Conservation (phyloP, 306 rosid species). For the Benincasa hispida region DNA sequence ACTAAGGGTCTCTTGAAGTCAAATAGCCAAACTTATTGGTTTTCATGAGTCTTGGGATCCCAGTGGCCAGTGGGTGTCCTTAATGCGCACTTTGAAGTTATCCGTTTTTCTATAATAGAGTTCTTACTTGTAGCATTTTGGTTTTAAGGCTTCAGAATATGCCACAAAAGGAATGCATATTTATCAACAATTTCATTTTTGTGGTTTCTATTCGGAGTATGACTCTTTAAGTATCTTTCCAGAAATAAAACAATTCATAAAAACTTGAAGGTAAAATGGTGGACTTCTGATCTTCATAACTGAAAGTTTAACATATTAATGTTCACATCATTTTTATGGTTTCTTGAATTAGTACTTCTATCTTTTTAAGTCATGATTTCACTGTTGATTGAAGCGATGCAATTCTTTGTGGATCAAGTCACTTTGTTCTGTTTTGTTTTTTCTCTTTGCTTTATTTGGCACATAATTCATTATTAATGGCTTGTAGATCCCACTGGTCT, state of each 20-base stretch:
- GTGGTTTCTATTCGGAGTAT: background rate
- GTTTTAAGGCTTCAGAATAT: background rate
- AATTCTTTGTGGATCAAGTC: background rate
- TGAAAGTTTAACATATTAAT: background rate
- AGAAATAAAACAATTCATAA: background rate
- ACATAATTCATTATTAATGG: slow-evolving; percentile 4
- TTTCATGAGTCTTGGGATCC: background rate
- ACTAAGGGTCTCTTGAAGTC: background rate
- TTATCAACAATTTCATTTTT: background rate
- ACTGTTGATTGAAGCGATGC: background rate
- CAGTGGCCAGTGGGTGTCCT: background rate
- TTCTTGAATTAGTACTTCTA: background rate
- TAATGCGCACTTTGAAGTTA: background rate
- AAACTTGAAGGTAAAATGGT: background rate
- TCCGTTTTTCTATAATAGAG: background rate
- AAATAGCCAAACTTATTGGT: background rate
- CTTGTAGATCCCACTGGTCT: slow-evolving; percentile 53
- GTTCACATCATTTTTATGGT: background rate
- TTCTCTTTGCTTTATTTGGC: slow-evolving; percentile 16
- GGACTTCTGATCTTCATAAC: background rate
- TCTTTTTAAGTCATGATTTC: background rate
- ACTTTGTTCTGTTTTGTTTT: background rate
- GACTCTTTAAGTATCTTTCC: background rate
- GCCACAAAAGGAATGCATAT: background rate
- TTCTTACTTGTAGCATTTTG: background rate